Evolutionary conservation across 768 basidiomycete species (phyloP), one percentile per base, ranked within the genome.

Genomic region (Panaeolus papilionaceus): DNA sequence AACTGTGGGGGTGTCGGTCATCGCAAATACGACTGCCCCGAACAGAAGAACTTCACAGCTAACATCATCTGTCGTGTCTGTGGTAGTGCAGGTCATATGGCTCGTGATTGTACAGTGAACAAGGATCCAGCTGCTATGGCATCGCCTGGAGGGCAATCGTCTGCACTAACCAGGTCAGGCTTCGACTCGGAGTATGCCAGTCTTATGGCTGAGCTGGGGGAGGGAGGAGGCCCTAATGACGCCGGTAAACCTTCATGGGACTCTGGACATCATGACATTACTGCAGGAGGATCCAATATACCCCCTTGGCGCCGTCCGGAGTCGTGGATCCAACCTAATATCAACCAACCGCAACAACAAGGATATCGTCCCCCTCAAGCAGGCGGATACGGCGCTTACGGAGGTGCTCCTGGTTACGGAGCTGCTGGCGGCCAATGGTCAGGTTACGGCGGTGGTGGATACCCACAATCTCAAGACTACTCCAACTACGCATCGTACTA

Each of bases 51-150:
- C 83, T 99, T 96, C 83, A 96, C 95, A 72, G 98, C 98, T 82
- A 97, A 97, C 84, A 96, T 99, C 83, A 97, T 98, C 76, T 99
- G 98, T 85, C 96, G 95, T 75, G 89, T 96, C 75, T 99, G 98
- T 79, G 97, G 97, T 69, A 96, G 95, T 75, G 95, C 96, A 45
- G 97, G 98, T 42, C 97, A 99, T 82, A 98, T 99, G 97, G 97
- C 96, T 62, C 91, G 96, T 72, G 97, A 99, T 81, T 99, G 97
- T 79, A 93, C 94, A 61, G 92, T 94, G 76, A 93, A 95, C 80
- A 95, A 90, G 75, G 94, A 96, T 79, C 92, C 94, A 67, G 93
- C 93, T 74, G 90, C 90, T 20, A 82, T 83, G 63, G 75, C 79
- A 39, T 73, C 81, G 66, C 76, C 81, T 42, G 80, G 77, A 68